Conservation (phyloP, 192 early-diverging fungal genomes). For the Haplosporangium gracile region DNA sequence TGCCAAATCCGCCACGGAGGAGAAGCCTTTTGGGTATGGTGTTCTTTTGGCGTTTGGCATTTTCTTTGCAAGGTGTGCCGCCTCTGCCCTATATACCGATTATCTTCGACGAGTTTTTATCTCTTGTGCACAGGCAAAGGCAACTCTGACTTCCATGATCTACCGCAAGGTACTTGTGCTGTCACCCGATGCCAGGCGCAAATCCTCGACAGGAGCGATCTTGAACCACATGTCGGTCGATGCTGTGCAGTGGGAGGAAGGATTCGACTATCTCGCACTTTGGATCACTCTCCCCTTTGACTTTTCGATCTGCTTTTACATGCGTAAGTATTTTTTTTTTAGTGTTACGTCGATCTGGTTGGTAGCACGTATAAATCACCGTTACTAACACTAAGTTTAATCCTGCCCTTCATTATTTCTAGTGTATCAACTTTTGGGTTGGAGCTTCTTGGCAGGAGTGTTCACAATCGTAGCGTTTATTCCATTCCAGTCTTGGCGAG, state of each 20-base stretch:
- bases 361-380: too few relatives aligned
- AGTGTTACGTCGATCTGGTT: too few relatives aligned
- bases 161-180: conserved; percentile 55
- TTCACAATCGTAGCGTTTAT: conserved; percentile 27
- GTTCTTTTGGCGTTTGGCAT: conserved; percentile 25
- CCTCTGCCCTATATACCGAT: neutral
- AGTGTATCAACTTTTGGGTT: conserved; percentile 46
- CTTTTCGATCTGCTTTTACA: conserved; percentile 32
- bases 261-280: conserved; percentile 11
- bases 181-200: conserved; percentile 44
- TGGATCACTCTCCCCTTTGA: conserved; percentile 37
- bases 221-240: conserved; percentile 59
- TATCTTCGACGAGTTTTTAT: neutral
- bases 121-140: conserved; percentile 10
- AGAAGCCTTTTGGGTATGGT: conserved; percentile 26
- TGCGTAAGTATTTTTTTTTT: conserved; percentile 18
- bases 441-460: conserved; percentile 55
- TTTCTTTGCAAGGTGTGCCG: neutral
- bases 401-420: neutral
- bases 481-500: conserved; percentile 48
- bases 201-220: conserved; percentile 48
- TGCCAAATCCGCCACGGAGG: neutral
- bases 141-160: conserved; percentile 39
- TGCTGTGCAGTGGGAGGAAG: conserved; percentile 42
- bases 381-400: neutral